These are phyloP conservation scores for Neoscytalidium dimidiatum DNA, from an alignment of 2,329 filamentous ascomycete genomes.

Conservation along the genomic window DNA sequence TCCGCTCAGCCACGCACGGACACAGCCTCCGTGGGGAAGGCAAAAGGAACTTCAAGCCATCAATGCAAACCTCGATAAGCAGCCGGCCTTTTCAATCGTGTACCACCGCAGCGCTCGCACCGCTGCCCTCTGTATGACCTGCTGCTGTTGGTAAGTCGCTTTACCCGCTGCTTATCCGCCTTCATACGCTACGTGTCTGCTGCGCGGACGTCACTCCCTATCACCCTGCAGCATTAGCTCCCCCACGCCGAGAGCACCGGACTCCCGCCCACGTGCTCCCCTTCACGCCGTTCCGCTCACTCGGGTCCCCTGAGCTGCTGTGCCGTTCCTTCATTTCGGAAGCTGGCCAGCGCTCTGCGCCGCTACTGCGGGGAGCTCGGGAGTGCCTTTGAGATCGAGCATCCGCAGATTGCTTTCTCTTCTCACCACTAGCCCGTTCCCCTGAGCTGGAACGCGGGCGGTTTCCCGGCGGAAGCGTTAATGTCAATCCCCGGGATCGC, in stretches of 20 bases:
- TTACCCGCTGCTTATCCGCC: slow-evolving; percentile 12
- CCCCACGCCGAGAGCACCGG: slow-evolving; percentile 2
- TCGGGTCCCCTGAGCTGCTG: slow-evolving; percentile 13
- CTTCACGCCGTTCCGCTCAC: slow-evolving; percentile 3
- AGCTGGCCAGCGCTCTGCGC: background rate
- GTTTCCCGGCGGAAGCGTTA: background rate
- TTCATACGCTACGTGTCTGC: background rate
- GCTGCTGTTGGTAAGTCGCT: slow-evolving; percentile 4
- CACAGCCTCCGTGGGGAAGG: slow-evolving; percentile 6
- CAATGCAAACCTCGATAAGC: slow-evolving; percentile 7
- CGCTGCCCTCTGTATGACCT: slow-evolving; percentile 1
- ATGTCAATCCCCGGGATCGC: background rate
- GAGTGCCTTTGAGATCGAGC: background rate
- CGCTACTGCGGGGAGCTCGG: slow-evolving; percentile 3
- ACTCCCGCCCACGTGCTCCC: slow-evolving; percentile 9
- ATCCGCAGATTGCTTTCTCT: slow-evolving; percentile 8
- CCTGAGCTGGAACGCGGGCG: slow-evolving; percentile 1
- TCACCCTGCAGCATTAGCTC: slow-evolving; percentile 8
- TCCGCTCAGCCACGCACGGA: slow-evolving; percentile 9
- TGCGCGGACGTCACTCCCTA: slow-evolving; percentile 8
- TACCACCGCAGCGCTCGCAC: slow-evolving; percentile 4
- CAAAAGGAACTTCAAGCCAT: slow-evolving; percentile 14
- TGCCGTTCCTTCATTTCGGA: slow-evolving; percentile 12
- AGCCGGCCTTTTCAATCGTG: background rate
- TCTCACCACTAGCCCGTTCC: background rate